Conservation (phyloP, 1,284 basidiomycete genomes). For the Sporisorium graminicola region DNA sequence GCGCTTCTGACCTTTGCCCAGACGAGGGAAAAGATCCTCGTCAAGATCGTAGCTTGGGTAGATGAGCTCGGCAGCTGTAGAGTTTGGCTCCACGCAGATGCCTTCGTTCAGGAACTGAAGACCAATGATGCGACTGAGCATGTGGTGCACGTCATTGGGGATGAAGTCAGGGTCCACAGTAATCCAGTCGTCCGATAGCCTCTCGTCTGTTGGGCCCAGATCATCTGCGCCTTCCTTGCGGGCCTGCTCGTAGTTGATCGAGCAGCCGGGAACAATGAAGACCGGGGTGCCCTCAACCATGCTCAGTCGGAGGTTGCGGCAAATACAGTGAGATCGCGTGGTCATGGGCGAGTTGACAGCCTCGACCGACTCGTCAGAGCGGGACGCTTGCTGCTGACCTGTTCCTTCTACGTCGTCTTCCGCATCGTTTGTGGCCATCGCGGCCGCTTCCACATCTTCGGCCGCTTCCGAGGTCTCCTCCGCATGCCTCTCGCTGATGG, state of each 20-base stretch:
- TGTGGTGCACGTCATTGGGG: constrained; percentile 41
- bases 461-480: constrained; percentile 16
- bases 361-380: background rate
- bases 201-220: constrained; percentile 27
- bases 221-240: constrained; percentile 32
- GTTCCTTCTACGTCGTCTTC: background rate
- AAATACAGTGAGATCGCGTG: constrained; percentile 41
- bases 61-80: constrained; percentile 35
- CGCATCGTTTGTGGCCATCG: background rate
- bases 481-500: constrained; percentile 34
- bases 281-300: constrained; percentile 29
- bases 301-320: constrained; percentile 27
- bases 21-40: constrained; percentile 4
- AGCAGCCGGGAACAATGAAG: constrained; percentile 53
- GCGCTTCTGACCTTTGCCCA: constrained; percentile 6
- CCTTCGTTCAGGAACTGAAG: constrained; percentile 47
- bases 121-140: constrained; percentile 51
- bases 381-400: constrained; percentile 2
- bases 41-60: constrained; percentile 19
- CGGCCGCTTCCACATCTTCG: background rate
- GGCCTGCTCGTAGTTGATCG: constrained; percentile 41
- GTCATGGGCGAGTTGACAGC: constrained; percentile 25
- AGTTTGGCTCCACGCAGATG: constrained; percentile 39
- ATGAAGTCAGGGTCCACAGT: constrained; percentile 49
- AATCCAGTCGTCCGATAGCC: constrained; percentile 35